Evolutionary conservation across 352 stramenopile species (phyloP).

Genomic region (Aphanomyces stellatus): DNA sequence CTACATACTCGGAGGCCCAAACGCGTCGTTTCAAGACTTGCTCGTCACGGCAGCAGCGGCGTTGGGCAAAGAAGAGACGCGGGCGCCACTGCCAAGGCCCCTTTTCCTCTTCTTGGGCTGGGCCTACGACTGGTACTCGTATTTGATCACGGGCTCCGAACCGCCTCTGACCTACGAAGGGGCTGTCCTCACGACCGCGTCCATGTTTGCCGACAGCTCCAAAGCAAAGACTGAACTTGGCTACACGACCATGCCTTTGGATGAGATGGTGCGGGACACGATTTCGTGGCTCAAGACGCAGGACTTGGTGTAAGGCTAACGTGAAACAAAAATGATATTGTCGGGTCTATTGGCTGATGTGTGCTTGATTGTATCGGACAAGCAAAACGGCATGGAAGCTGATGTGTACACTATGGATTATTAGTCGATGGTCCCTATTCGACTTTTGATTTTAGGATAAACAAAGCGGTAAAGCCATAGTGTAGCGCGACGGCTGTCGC

Average conservation of each 20-base stretch:
- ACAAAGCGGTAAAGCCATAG: not conserved
- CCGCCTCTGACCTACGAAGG: conserved; percentile 14
- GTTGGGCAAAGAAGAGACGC: conserved; percentile 11
- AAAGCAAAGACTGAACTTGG: conserved; percentile 8
- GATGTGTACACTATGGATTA: too few relatives aligned
- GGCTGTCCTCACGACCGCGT: not conserved
- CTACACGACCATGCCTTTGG: not conserved
- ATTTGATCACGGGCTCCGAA: not conserved
- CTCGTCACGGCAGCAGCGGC: not conserved
- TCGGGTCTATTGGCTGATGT: too few relatives aligned
- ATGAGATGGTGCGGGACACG: not conserved
- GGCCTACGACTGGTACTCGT: not conserved
- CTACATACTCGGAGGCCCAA: not conserved
- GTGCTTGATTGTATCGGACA: too few relatives aligned
- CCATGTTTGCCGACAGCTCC: not conserved
- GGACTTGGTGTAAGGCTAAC: not conserved
- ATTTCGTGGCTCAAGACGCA: not conserved
- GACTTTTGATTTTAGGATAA: too few relatives aligned
- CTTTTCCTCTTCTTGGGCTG: not conserved
- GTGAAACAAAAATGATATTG: too few relatives aligned
- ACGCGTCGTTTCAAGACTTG: not conserved
- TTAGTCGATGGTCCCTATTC: too few relatives aligned
- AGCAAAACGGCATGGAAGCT: too few relatives aligned
- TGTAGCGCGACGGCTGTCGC: not conserved
- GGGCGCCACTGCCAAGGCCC: not conserved